phyloP scores from a whole-genome alignment of 2,329 filamentous ascomycete genomes.

The Neofusicoccum ribis region DNA sequence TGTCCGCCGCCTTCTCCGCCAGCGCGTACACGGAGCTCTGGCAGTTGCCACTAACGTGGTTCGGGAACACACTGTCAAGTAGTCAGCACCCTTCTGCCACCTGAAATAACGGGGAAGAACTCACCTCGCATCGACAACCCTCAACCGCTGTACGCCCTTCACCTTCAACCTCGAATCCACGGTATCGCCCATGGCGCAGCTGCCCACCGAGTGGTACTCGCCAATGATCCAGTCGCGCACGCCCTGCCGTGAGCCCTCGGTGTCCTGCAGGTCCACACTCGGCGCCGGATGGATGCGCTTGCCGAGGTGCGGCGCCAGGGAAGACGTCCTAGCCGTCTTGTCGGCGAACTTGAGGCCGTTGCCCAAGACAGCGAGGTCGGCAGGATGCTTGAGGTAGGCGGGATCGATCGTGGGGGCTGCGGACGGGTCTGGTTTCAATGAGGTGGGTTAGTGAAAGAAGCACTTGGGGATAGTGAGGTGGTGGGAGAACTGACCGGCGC shows the following conservation, averaged over 20 bases:
- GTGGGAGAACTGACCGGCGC: not conserved
- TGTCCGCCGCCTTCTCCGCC: constrained; percentile 35
- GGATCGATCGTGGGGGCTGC: constrained; percentile 41
- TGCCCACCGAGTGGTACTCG: constrained; percentile 5
- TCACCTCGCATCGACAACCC: constrained; percentile 21
- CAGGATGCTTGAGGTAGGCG: constrained; percentile 42
- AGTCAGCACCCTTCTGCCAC: too few relatives aligned
- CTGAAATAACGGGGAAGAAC: too few relatives aligned
- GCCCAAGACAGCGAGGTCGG: constrained; percentile 44
- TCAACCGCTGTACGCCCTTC: constrained; percentile 25
- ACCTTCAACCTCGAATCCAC: constrained; percentile 31
- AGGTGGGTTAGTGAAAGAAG: not conserved
- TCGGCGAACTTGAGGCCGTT: constrained; percentile 37
- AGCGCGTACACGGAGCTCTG: constrained; percentile 37
- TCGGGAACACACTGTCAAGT: constrained; percentile 16
- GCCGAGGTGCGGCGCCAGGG: not conserved
- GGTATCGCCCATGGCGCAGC: constrained; percentile 28
- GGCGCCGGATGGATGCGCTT: not conserved
- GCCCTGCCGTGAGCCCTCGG: not conserved
- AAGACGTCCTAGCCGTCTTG: constrained; percentile 26
- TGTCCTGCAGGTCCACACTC: constrained; percentile 23
- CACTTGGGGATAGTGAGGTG: not conserved
- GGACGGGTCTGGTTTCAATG: constrained; percentile 26
- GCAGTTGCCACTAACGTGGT: constrained; percentile 14
- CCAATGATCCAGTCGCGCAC: not conserved